A percentile compares a stretch with the other conserved stretches of the same genome.
phyloP scores from a whole-genome alignment of 1,284 basidiomycete genomes.

The Meira nashicola region DNA sequence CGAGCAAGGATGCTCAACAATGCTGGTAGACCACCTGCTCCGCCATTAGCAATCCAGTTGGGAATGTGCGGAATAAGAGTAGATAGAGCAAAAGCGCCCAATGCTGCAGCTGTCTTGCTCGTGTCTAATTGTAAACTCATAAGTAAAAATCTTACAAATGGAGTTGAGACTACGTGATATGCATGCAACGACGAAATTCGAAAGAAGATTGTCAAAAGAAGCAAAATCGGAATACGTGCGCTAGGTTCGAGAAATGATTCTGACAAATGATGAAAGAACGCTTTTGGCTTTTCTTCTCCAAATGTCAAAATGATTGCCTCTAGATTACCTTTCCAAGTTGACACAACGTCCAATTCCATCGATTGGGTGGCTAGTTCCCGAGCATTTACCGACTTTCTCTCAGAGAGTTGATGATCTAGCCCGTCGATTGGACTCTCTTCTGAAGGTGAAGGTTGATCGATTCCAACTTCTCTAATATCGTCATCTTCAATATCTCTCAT shows the following conservation, averaged over 20 bases:
- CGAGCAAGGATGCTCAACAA: conserved; percentile 44
- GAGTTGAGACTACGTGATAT: conserved; percentile 45
- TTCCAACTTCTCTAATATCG: conserved; percentile 10
- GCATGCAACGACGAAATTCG: conserved; percentile 42
- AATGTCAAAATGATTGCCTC: conserved; percentile 40
- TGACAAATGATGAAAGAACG: conserved; percentile 48
- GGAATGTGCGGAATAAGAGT: conserved; percentile 51
- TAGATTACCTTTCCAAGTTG: conserved; percentile 37
- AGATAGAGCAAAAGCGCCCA: conserved; percentile 39
- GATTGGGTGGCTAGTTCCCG: neutral
- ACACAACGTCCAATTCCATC: conserved; percentile 9
- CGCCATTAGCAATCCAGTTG: conserved; percentile 43
- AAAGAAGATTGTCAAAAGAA: conserved; percentile 43
- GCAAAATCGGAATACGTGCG: conserved; percentile 35
- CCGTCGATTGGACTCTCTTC: neutral
- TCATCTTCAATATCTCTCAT: conserved; percentile 10
- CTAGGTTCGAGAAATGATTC: conserved; percentile 28
- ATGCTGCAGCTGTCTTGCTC: conserved; percentile 33
- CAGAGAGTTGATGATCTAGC: conserved; percentile 9
- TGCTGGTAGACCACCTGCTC: conserved; percentile 35
- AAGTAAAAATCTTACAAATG: conserved; percentile 33
- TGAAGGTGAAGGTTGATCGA: conserved; percentile 4
- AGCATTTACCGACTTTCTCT: neutral
- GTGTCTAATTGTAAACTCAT: conserved; percentile 40
- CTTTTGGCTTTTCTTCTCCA: conserved; percentile 33